A percentile compares a stretch with the other conserved stretches of the same genome.
These are phyloP conservation scores for Thraustotheca clavata DNA, from an alignment of 352 stramenopile species.

Conservation along the genomic window DNA sequence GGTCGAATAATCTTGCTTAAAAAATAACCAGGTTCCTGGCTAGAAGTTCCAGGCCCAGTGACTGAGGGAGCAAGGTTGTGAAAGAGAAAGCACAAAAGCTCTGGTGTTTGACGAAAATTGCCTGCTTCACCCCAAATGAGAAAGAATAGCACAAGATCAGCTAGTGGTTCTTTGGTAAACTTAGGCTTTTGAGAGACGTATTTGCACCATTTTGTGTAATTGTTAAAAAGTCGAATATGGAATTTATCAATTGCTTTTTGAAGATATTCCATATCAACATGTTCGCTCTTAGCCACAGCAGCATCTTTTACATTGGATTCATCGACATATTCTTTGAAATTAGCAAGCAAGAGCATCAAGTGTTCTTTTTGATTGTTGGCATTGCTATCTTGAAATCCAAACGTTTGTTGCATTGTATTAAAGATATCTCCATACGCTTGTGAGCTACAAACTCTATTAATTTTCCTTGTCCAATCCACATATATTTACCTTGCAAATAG, in stretches of 20 bases:
- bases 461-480: neutral
- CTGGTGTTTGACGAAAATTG: slow-evolving; percentile 96
- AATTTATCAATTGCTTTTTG: slow-evolving; percentile 80
- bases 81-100: slow-evolving; percentile 98
- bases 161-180: slow-evolving; percentile 74
- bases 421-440: slow-evolving; percentile 21
- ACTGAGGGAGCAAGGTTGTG: too few species aligned
- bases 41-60: too few species aligned
- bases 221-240: slow-evolving; percentile 76
- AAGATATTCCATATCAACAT: slow-evolving; percentile 50
- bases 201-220: slow-evolving; percentile 84
- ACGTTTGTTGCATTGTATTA: slow-evolving; percentile 1
- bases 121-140: slow-evolving; percentile 98
- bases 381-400: slow-evolving; percentile 21
- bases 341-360: slow-evolving; percentile 14
- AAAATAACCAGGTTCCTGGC: slow-evolving; percentile 93
- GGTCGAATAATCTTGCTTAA: slow-evolving; percentile 96
- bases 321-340: slow-evolving; percentile 28
- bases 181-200: slow-evolving; percentile 57
- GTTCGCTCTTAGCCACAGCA: neutral
- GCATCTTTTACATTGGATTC: neutral
- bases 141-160: slow-evolving; percentile 92
- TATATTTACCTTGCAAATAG: slow-evolving; percentile 1
- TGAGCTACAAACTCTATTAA: slow-evolving; percentile 4
- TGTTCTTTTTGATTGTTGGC: slow-evolving; percentile 17